Percentiles rank a stretch among this genome's conserved stretches.
These are phyloP conservation scores for Fusarium solani-melongenae DNA, from an alignment of 2,329 filamentous ascomycete genomes.

Conservation along the genomic window DNA sequence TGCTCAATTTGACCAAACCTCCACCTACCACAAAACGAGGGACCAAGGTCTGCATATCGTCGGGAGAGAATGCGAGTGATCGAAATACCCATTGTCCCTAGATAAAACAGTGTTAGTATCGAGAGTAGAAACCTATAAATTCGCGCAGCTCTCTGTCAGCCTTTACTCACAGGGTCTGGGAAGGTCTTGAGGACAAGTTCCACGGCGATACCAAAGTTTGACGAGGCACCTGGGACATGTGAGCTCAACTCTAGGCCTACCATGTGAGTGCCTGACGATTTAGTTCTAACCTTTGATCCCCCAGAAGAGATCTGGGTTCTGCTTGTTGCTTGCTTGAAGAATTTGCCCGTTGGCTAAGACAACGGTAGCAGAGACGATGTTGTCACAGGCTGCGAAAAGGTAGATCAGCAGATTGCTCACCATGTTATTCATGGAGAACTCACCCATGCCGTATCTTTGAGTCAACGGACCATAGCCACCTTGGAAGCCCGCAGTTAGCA, in stretches of 20 bases:
- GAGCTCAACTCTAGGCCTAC: not conserved
- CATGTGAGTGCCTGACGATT: not conserved
- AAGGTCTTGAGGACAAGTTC: not conserved
- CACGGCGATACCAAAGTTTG: not conserved
- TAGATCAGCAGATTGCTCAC: not conserved
- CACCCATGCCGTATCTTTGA: not conserved
- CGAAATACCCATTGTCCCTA: not conserved
- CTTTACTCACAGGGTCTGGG: not conserved
- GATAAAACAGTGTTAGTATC: not conserved
- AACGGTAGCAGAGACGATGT: not conserved
- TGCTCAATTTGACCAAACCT: not conserved
- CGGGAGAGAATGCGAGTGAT: not conserved
- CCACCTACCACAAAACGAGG: not conserved
- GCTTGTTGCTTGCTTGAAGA: not conserved
- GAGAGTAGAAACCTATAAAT: not conserved
- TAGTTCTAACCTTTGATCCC: not conserved
- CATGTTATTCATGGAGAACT: not conserved
- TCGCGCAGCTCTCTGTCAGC: not conserved
- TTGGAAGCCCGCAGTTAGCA: not conserved
- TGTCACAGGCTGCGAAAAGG: not conserved
- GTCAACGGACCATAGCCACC: not conserved
- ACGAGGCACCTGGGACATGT: not conserved
- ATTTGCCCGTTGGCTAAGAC: not conserved
- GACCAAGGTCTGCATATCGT: not conserved
- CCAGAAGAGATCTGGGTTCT: not conserved